Base-by-base conservation (phyloP, 441 rosid genomes). In the Dalechampia spathulata region DNA sequence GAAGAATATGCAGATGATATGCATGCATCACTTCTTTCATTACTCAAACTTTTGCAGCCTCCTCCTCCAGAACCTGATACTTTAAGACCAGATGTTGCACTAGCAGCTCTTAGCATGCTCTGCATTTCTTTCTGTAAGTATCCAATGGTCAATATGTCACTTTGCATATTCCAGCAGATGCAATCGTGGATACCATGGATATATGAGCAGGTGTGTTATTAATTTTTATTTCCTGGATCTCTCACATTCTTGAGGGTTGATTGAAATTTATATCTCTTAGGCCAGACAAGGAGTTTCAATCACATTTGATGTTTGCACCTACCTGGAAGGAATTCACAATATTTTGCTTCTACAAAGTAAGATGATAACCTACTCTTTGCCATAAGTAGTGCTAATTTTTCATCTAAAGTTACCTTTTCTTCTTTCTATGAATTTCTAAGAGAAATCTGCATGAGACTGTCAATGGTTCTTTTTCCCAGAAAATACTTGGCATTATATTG, bases 171-270 rank as follows among this genome's bases (percentile, higher is more conserved):
- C 73, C 76, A 39, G 44, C 79, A 71, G 71, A 75, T 87, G 90
- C 71, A 44, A 68, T 71, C 75, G 34, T 90, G 96, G 98, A 80
- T 86, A 53, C 90, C 87, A n/a, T 87, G 96, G 95, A 78, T 90
- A 72, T 73, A 72, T 67, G 84, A 81, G 61, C 82, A 78, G 95
- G 96, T 94, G 72, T 38, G 68, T 45, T 49, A 46, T 34, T 64
- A 67, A 41, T 50, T 39, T 53, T 39, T 52, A 69, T 69, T 36
- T 68, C 48, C 48, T 55, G 15, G 13, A 32, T 23, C 27, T 55
- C 52, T 63, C 47, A 38, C 34, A 28, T 51, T 44, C 47, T 22
- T 16, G 17, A 12, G 21, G 16, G 44, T 66, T 65, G 60, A 67
- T 57, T 60, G 52, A 38, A 46, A 58, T 65, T 50, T 58, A 26